Base-by-base conservation (phyloP, 306 rosid species). In the Dicorynia guianensis region DNA sequence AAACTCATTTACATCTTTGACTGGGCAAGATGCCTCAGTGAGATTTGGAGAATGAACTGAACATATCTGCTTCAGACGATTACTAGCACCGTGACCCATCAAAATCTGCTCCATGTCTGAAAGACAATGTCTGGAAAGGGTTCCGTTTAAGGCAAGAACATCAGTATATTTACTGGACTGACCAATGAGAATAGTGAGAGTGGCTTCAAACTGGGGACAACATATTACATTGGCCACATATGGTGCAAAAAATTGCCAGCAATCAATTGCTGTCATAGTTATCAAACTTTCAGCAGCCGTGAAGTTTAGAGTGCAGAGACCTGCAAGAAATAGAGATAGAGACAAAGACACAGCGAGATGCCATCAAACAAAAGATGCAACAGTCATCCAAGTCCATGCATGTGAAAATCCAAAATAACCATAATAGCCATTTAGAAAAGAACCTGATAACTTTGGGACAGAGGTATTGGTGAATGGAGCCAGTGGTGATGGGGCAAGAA, bases 151-250 rank as follows among this genome's bases (percentile, higher is more conserved):
- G 72, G 97, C 93, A 36, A 95, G 97, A 49, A 77, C 47, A 46
- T 86, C 73, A 44, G 96, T 90, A 58, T 80, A 60, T 79, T 89
- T 95, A 75, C 97, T 92, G 56, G 97, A 92, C 60, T 90, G 96
- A 60, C 99, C 97, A 34, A 95, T 78, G 56, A 95, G 97, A 77
- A 95, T 88, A 40, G 93, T 79, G 67, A 95, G 89, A 71, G 99
- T 92, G 44, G 99, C 99, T 81, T 90, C 96, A 82, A 92, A 78
- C 82, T 95, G 99, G 5, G 99, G 99, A 86, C 99, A 95, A 64
- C 99, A 95, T 33, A 92, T 92, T 69, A 92, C 92, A 73, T 95
- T 95, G 63, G 99, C 99, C 83, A 90, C 83, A 71, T 80, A 69
- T 34, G 97, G 90, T 3, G 97, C 97, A 82, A 92, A 95, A 79